Percentiles rank a stretch among this genome's conserved stretches.
These are phyloP conservation scores for Saccharomycopsis sp. DNA, from an alignment of 805 yeast species.

Conservation along the genomic window DNA sequence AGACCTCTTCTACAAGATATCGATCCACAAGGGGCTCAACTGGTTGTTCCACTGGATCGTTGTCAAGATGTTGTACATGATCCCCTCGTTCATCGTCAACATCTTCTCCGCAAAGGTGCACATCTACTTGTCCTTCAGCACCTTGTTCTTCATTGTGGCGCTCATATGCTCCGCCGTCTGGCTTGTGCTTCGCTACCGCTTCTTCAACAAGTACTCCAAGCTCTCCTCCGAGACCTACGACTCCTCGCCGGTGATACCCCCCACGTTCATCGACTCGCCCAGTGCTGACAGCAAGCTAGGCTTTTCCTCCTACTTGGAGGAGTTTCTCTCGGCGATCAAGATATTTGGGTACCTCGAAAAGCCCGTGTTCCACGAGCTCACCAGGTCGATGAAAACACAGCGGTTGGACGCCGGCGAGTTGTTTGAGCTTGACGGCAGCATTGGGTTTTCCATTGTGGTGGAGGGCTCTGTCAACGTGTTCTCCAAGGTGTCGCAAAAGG, in stretches of 20 bases:
- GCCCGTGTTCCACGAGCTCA: conserved; percentile 86
- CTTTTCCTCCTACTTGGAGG: conserved; percentile 70
- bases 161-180: conserved; percentile 1
- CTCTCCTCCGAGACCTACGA: conserved; percentile 9
- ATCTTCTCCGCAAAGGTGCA: conserved; percentile 17
- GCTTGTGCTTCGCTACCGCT: conserved; percentile 15
- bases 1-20: conserved; percentile 1
- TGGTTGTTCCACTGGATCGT: conserved; percentile 2
- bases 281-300: conserved; percentile 35
- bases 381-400: conserved; percentile 87
- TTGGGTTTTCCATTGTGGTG: conserved; percentile 87
- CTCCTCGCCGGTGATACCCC: conserved; percentile 2
- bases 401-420: conserved; percentile 72
- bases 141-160: conserved; percentile 5
- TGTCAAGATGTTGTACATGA: not conserved
- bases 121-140: conserved; percentile 15
- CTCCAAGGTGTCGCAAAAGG: conserved; percentile 39
- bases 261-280: conserved; percentile 11
- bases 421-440: conserved; percentile 59
- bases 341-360: conserved; percentile 89
- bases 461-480: conserved; percentile 85
- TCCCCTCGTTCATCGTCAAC: conserved; percentile 4
- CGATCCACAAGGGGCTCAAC: not conserved
- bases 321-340: conserved; percentile 83
- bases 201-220: conserved; percentile 16